These are phyloP conservation scores for Cladosporium phlei DNA, from an alignment of 2,329 filamentous ascomycete species.

Conservation along the genomic window DNA sequence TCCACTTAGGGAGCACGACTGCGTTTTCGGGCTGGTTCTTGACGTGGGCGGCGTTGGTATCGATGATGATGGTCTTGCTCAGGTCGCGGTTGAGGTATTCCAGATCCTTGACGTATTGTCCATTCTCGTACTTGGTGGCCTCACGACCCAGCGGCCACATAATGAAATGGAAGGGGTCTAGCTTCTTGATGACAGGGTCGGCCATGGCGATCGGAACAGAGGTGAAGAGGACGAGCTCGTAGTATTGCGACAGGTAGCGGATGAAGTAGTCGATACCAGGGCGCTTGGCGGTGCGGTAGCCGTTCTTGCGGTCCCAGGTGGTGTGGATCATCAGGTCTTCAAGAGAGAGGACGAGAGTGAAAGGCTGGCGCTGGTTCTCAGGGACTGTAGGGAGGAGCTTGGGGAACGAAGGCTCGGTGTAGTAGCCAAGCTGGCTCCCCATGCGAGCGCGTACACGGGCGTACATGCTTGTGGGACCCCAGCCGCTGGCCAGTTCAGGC, in stretches of 20 bases:
- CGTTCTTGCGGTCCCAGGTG: slow-evolving; percentile 89
- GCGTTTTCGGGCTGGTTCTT: slow-evolving; percentile 94
- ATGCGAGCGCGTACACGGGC: slow-evolving; percentile 71
- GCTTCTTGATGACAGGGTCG: slow-evolving; percentile 83
- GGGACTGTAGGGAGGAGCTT: slow-evolving; percentile 83
- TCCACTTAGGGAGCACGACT: slow-evolving; percentile 87
- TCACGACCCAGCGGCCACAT: slow-evolving; percentile 93
- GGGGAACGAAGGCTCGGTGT: slow-evolving; percentile 90
- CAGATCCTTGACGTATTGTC: slow-evolving; percentile 98
- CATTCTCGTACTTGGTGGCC: slow-evolving; percentile 94
- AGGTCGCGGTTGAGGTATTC: slow-evolving; percentile 94
- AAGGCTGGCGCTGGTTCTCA: slow-evolving; percentile 74
- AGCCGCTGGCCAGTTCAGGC: slow-evolving; percentile 71
- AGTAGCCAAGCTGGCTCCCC: slow-evolving; percentile 76
- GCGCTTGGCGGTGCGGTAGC: slow-evolving; percentile 91
- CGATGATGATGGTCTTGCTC: slow-evolving; percentile 90
- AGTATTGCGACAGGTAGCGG: slow-evolving; percentile 94
- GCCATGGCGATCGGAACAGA: slow-evolving; percentile 77
- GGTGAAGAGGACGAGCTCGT: slow-evolving; percentile 95
- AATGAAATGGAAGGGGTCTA: slow-evolving; percentile 92
- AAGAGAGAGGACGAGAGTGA: slow-evolving; percentile 85
- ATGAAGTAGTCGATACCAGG: slow-evolving; percentile 97
- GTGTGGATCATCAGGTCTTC: slow-evolving; percentile 94
- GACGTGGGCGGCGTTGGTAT: slow-evolving; percentile 77
- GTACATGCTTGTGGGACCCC: slow-evolving; percentile 71